A percentile compares a stretch with the other conserved stretches of the same genome.
Conservation (phyloP, 768 basidiomycete genomes). For the Termitomyces titanicus region DNA sequence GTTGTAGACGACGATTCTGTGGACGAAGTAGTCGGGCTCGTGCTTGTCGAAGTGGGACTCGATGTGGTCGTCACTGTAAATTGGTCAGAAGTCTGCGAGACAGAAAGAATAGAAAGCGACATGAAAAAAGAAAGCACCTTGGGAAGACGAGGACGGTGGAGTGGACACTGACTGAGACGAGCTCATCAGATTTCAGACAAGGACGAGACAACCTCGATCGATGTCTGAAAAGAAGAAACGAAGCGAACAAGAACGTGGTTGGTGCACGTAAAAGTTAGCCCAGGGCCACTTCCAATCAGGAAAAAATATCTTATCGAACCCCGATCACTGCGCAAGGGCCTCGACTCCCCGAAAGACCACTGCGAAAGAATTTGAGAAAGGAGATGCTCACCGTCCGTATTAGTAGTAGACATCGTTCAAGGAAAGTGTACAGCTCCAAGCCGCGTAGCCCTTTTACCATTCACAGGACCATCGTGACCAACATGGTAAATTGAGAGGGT, state of each 20-base stretch:
- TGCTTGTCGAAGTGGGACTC: background rate
- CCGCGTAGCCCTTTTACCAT: background rate
- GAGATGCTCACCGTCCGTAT: background rate
- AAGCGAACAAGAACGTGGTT: too few species aligned
- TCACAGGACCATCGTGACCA: too few species aligned
- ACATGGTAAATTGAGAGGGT: too few species aligned
- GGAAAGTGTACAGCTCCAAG: background rate
- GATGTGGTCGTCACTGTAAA: background rate
- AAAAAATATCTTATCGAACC: background rate
- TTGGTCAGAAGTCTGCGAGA: background rate
- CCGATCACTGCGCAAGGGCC: background rate
- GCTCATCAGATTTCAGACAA: background rate
- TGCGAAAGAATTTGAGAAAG: background rate
- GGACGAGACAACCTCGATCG: background rate
- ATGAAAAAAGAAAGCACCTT: background rate
- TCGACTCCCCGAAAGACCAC: background rate
- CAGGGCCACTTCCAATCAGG: too few species aligned
- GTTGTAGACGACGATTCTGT: background rate
- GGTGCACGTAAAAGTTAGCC: too few species aligned
- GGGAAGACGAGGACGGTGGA: background rate
- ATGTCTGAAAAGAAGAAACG: background rate
- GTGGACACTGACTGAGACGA: background rate
- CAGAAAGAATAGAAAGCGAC: background rate
- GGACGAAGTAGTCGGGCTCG: background rate
- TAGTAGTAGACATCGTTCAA: background rate